Percentiles rank a stretch among this genome's conserved stretches.
Evolutionary conservation across 1,284 basidiomycete genomes (phyloP).

Genomic region (Cutaneotrichosporon arboriforme): DNA sequence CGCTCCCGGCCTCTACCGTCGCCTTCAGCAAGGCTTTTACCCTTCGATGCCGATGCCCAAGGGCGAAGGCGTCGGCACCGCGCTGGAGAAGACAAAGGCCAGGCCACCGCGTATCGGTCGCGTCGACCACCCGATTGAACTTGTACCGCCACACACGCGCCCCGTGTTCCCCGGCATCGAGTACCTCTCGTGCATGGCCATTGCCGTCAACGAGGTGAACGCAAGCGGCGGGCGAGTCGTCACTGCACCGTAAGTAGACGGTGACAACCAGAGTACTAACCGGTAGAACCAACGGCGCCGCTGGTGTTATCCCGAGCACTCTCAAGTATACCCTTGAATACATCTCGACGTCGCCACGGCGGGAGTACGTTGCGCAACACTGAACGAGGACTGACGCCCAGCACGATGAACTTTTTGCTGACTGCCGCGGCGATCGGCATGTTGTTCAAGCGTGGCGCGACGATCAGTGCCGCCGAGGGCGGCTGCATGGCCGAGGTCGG

Average conservation of each 20-base stretch:
- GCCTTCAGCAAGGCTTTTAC: constrained; percentile 66
- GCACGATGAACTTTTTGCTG: constrained; percentile 73
- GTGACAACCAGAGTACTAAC: background rate
- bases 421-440: constrained; percentile 86
- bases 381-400: constrained; percentile 1
- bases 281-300: constrained; percentile 47
- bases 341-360: constrained; percentile 28
- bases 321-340: constrained; percentile 46
- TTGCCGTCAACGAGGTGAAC: constrained; percentile 77
- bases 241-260: constrained; percentile 62
- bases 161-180: constrained; percentile 79
- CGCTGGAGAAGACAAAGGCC: background rate
- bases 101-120: constrained; percentile 25
- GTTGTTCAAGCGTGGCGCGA: constrained; percentile 95
- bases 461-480: constrained; percentile 91
- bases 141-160: constrained; percentile 64
- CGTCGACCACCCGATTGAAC: constrained; percentile 68
- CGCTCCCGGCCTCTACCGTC: constrained; percentile 76
- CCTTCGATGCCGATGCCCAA: constrained; percentile 29
- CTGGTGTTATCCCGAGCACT: constrained; percentile 83
- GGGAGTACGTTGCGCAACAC: constrained; percentile 26
- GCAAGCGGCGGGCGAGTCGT: constrained; percentile 89
- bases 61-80: constrained; percentile 24
- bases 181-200: constrained; percentile 86
- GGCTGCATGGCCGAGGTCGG: constrained; percentile 54